Evolutionary conservation across 331 rosid species (phyloP), one percentile per base, ranked within the genome.

Genomic region (Cydonia oblonga): DNA sequence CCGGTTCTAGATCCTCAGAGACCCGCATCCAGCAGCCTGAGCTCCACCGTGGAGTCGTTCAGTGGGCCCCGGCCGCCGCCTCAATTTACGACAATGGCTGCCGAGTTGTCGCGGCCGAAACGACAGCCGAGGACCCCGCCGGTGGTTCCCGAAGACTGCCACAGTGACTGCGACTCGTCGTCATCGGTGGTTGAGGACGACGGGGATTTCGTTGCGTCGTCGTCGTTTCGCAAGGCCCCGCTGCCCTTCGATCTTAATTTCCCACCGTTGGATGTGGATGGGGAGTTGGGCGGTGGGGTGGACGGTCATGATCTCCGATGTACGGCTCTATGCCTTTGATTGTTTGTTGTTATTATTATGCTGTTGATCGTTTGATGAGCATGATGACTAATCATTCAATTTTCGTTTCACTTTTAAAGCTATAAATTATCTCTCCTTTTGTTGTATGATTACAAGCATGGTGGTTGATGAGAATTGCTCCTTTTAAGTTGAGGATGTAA

Each of bases 131-230:
- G 85, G 29, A 72, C 89, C 13, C 97, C 97, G 4, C 92, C 95
- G 0, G 56, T 87, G 6, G 83, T 81, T 24, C 92, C 93, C 0
- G 97, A 89, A 71, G 97, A 92, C 40, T 89, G 96, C 72, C 96
- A 82, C 23, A 92, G 97, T 62, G 97, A 88, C 77, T 92, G 97
- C 66, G 97, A 89, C 62, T 92, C 97, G 0, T 92, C 96, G 18
- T 92, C 97, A 1, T 89, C 95, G 18, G 96, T 92, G 7, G 75
- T 89, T 2, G 96, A 87, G 56, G 89, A 88, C 64, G 89, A 73
- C 9, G 86, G 77, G 7, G 91, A 82, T 53, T 79, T 87, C 35
- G 89, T 69, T 0, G 83, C 90, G 4, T 77, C 84, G 23, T 75
- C 85, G 23, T 72, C 84, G 67, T 77, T 80, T 54, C 87, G 86